Evolutionary conservation across 129 eudicot species (phyloP).

Genomic region (Logfia minima): DNA sequence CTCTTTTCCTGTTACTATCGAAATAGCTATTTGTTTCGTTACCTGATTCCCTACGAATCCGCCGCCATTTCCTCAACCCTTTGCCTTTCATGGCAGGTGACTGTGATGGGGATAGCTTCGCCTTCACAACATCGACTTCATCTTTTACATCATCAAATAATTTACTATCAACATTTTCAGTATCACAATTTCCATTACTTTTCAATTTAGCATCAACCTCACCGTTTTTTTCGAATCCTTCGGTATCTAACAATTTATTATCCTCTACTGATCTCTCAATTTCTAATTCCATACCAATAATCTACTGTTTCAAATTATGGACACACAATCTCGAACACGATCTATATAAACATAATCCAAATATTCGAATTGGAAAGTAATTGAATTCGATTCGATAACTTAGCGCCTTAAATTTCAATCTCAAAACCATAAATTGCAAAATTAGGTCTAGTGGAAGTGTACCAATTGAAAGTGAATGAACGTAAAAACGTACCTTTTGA

Average conservation of each 20-base stretch:
- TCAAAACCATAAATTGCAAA: background rate
- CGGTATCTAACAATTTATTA: conserved; percentile 29
- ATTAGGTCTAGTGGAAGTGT: background rate
- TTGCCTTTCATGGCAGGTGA: conserved; percentile 45
- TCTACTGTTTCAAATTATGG: conserved; percentile 19
- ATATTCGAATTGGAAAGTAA: background rate
- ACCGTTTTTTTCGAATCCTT: conserved; percentile 23
- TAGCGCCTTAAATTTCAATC: background rate
- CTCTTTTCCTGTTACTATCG: conserved; percentile 53
- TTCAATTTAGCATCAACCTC: conserved; percentile 25
- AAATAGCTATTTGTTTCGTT: conserved; percentile 36
- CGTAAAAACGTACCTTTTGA: background rate
- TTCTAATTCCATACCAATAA: conserved; percentile 50
- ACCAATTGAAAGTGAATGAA: conserved; percentile 13
- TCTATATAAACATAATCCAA: conserved; percentile 13
- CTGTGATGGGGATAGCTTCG: background rate
- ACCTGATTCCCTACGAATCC: conserved; percentile 53
- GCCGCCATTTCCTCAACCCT: conserved; percentile 77
- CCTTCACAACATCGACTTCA: conserved; percentile 14
- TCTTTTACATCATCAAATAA: background rate
- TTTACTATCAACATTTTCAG: conserved; percentile 21
- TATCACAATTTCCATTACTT: conserved; percentile 38
- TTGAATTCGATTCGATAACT: background rate
- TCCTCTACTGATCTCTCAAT: conserved; percentile 44
- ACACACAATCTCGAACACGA: conserved; percentile 20